Evolutionary conservation across 2,329 filamentous ascomycete genomes (phyloP), one percentile per base, ranked within the genome.

Genomic region (Aphanoascus verrucosus): DNA sequence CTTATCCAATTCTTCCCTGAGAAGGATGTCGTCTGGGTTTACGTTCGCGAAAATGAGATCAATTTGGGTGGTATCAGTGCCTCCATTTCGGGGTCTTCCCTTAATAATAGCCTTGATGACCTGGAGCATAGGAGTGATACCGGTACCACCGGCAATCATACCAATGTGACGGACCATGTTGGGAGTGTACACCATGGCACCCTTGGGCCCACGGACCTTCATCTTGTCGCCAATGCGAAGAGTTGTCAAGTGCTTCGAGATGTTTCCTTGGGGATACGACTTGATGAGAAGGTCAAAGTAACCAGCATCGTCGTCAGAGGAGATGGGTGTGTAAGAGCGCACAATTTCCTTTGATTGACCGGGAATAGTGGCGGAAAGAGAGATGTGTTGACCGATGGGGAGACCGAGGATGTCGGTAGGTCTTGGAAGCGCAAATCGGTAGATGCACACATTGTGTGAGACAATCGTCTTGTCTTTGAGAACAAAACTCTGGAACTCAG

Each of bases 381-480:
- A 96, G 73, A 98, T 96, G 77, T 98, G 93, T 76, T 98, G 93
- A 67, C 93, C 93, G 75, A 97, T 97, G 61, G 93, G 91, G 42
- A 97, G 86, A 66, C 93, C 93, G 65, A 97, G 87, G 69, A 96
- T 88, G 61, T 86, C 81, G 63, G 77, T 84, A 40, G 83, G 74
- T 49, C 78, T 78, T 54, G 90, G 90, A 40, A 98, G 86, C 60
- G 80, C 79, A 76, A 97, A 96, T 66, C 93, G 89, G 78, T 97
- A 98, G 75, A 98, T 95, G 71, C 91, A 90, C 56, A 94, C 91
- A 77, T 98, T 98, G 81, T 97, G 93, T 32, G 91, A 95, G 65
- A 97, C 84, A 60, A 94, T 80, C 12, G 85, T 97, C 81, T 96
- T 97, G 72, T 97, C 88, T 71, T 86, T 84, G 63, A 98, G 84